Percentiles rank a stretch among this genome's conserved stretches.
These are phyloP conservation scores for Pseudogymnoascus sp. DNA, from an alignment of 2,329 filamentous ascomycete genomes.

Conservation along the genomic window DNA sequence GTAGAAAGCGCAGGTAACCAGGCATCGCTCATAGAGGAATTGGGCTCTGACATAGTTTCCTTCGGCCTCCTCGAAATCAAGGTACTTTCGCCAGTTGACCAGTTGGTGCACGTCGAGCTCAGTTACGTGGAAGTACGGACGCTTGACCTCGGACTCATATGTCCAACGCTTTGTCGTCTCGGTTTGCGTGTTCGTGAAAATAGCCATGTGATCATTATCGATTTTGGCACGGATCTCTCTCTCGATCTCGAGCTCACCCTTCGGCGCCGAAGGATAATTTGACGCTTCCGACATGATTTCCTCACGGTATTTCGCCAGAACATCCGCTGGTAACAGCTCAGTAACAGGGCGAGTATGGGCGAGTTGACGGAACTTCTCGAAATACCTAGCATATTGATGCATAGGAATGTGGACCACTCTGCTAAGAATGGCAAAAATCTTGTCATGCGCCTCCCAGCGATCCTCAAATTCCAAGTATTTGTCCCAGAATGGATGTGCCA, in stretches of 20 bases:
- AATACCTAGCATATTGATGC: conserved; percentile 94
- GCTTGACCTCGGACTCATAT: conserved; percentile 88
- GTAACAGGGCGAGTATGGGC: conserved; percentile 62
- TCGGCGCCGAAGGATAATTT: conserved; percentile 43
- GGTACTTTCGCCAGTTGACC: conserved; percentile 87
- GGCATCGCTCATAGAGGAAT: conserved; percentile 86
- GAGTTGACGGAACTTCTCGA: conserved; percentile 76
- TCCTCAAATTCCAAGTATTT: conserved; percentile 98
- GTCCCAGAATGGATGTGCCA: conserved; percentile 96
- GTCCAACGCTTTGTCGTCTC: conserved; percentile 93
- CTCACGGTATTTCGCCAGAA: conserved; percentile 57
- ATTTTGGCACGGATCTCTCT: conserved; percentile 72
- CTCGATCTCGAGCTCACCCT: conserved; percentile 71
- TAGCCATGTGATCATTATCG: conserved; percentile 70
- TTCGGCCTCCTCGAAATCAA: conserved; percentile 89
- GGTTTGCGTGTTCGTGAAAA: conserved; percentile 71
- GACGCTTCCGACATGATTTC: conserved; percentile 62
- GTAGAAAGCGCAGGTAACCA: conserved; percentile 89
- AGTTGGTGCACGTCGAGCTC: conserved; percentile 81
- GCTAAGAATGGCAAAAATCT: conserved; percentile 73
- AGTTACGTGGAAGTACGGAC: conserved; percentile 93
- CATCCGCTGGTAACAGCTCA: conserved; percentile 64
- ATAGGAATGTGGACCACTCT: conserved; percentile 85
- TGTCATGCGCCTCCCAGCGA: conserved; percentile 73
- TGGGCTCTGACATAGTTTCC: conserved; percentile 66